phyloP scores from a whole-genome alignment of 202 grass and related monocot species.

The Schoenoplectus triqueter region DNA sequence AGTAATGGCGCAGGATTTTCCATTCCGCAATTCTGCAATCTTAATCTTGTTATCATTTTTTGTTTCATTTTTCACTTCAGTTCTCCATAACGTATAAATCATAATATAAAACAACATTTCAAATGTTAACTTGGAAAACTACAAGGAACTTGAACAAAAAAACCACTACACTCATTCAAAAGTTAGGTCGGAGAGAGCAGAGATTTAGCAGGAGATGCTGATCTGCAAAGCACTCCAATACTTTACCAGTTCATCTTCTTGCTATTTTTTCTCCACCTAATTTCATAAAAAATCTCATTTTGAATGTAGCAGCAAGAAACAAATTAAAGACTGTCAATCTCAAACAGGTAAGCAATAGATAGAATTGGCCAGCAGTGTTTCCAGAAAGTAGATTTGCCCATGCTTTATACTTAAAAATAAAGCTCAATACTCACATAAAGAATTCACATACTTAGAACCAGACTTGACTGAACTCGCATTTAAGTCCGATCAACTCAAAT shows the following conservation, averaged over 20 bases:
- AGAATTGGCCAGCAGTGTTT: neutral
- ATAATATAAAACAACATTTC: neutral
- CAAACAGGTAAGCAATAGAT: neutral
- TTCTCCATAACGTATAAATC: neutral
- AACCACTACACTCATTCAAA: conserved; percentile 8
- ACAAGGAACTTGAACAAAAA: neutral
- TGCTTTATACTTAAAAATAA: neutral
- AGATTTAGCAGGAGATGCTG: neutral
- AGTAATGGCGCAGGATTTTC: neutral
- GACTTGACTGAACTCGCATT: conserved; percentile 1
- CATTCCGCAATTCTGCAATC: neutral
- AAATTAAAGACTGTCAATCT: neutral
- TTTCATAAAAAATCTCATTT: neutral
- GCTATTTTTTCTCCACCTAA: neutral
- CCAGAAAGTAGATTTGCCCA: neutral
- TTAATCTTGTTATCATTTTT: neutral
- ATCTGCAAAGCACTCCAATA: neutral
- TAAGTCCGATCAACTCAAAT: neutral
- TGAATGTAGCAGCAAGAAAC: neutral
- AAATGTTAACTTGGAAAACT: neutral
- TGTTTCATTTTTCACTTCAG: neutral
- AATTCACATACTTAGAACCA: neutral
- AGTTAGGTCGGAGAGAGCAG: neutral
- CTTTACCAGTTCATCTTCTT: neutral
- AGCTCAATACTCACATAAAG: neutral